Evolutionary conservation across 2,329 filamentous ascomycete genomes (phyloP), one percentile per base, ranked within the genome.

Genomic region (Hymenoscyphus salicellus): DNA sequence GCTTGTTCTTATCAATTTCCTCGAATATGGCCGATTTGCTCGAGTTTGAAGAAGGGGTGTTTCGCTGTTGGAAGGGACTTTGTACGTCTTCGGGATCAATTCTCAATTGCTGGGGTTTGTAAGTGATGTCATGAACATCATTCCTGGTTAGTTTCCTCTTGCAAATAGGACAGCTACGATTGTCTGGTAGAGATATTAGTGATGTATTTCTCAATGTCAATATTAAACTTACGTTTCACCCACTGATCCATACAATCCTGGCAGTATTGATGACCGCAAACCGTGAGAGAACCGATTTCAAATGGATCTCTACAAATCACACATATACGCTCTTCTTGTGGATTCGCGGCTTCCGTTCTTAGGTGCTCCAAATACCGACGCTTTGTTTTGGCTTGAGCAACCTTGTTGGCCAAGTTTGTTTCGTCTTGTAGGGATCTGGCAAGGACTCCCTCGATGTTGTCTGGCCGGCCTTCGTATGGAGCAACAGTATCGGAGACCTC

Each of bases 231-330:
- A 72, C 70, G 49, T 63, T 80, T 82, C 79, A 89, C 92, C 95
- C 95, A 98, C 14, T 87, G 71, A 43, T 83, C 82, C 70, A 98
- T 89, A 76, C 95, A 98, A 32, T 92, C 90, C 72, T 92, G 93
- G 79, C 94, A 97, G 75, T 93, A 98, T 68, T 92, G 87, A 74
- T 99, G 95, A 0, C 94, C 94, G 75, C 95, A 98, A 0, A 92
- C 84, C 0, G 94, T 97, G 66, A 94, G 81, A 61, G 90, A 86
- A 61, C 94, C 94, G n/a, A 87, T 80, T 65, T 89, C 87, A 71
- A 97, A 96, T 0, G 81, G 74, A 11, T 84, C 83, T 72, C 91
- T 89, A 75, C 95, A 99, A 70, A 99, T 97, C 63, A 96, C 86
- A 75, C 95, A 99, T 60, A 90, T 87, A 33, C 86, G 84, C 6